These are phyloP conservation scores for Planoprotostelium fungivorum DNA, from an alignment of 78 protist species.

Conservation along the genomic window DNA sequence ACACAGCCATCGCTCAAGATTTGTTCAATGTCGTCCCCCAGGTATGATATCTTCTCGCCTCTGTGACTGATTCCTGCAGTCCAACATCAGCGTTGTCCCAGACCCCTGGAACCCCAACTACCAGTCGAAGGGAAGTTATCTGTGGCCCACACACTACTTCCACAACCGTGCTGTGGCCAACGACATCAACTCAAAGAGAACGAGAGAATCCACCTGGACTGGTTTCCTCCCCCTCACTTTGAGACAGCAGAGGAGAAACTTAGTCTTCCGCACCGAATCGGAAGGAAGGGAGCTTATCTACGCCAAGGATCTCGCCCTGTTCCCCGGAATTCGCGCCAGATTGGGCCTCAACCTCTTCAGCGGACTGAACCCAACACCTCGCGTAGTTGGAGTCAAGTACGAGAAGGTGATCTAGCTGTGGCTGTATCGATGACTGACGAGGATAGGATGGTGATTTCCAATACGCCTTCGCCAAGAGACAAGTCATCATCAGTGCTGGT, in stretches of 20 bases:
- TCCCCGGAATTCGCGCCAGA: neutral
- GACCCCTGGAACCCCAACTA: neutral
- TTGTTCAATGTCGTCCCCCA: no score
- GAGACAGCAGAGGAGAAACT: neutral
- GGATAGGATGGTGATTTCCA: no score
- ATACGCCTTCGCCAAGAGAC: no score
- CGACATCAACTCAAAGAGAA: neutral
- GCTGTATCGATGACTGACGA: no score
- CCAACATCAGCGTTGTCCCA: neutral
- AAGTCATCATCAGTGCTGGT: no score
- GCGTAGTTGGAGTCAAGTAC: no score
- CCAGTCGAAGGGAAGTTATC: neutral
- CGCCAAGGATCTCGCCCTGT: neutral
- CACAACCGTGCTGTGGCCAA: neutral
- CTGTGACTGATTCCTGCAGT: neutral
- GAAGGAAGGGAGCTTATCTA: neutral
- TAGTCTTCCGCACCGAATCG: neutral
- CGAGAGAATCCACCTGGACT: neutral
- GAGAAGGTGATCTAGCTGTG: no score
- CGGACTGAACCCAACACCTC: no score
- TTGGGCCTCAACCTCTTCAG: no score
- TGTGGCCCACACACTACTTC: neutral
- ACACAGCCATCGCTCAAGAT: no score
- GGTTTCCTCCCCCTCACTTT: neutral
- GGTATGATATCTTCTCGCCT: no score